Evolutionary conservation across 1,284 basidiomycete species (phyloP).

Genomic region (Farysia itapuensis): DNA sequence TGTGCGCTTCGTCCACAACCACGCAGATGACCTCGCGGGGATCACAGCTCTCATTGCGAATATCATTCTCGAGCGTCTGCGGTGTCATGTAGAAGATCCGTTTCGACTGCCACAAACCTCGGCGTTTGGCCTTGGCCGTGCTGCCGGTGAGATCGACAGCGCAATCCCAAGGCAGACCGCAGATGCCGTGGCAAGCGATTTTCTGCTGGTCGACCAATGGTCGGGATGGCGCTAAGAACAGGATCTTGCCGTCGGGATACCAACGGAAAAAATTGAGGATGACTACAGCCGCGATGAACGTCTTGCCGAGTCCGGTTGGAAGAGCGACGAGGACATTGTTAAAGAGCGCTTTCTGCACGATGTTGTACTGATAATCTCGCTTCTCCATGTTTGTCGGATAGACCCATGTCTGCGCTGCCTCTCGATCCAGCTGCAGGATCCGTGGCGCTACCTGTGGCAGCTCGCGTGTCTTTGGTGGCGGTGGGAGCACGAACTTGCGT

Average conservation of each 20-base stretch:
- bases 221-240: slow-evolving; percentile 94
- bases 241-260: slow-evolving; percentile 63
- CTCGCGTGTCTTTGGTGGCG: slow-evolving; percentile 4
- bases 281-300: slow-evolving; percentile 93
- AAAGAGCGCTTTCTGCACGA: slow-evolving; percentile 80
- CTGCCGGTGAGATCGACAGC: slow-evolving; percentile 83
- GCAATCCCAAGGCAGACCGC: slow-evolving; percentile 86
- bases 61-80: slow-evolving; percentile 89
- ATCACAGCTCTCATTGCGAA: slow-evolving; percentile 74
- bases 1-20: slow-evolving; percentile 93
- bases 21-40: slow-evolving; percentile 76
- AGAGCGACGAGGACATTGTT: slow-evolving; percentile 93
- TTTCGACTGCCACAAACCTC: slow-evolving; percentile 72
- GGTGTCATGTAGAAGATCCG: slow-evolving; percentile 98
- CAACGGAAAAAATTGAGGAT: slow-evolving; percentile 67
- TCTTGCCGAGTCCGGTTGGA: slow-evolving; percentile 96
- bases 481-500: slow-evolving; percentile 4
- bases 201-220: slow-evolving; percentile 86
- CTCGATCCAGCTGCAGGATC: slow-evolving; percentile 66
- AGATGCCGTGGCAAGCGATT: slow-evolving; percentile 88
- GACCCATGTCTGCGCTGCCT: slow-evolving; percentile 84
- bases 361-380: slow-evolving; percentile 94
- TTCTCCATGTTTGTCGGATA: slow-evolving; percentile 87
- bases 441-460: slow-evolving; percentile 23
- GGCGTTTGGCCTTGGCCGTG: slow-evolving; percentile 34